Conservation (phyloP, 768 basidiomycete species). For the Strobilomyces confusus region DNA sequence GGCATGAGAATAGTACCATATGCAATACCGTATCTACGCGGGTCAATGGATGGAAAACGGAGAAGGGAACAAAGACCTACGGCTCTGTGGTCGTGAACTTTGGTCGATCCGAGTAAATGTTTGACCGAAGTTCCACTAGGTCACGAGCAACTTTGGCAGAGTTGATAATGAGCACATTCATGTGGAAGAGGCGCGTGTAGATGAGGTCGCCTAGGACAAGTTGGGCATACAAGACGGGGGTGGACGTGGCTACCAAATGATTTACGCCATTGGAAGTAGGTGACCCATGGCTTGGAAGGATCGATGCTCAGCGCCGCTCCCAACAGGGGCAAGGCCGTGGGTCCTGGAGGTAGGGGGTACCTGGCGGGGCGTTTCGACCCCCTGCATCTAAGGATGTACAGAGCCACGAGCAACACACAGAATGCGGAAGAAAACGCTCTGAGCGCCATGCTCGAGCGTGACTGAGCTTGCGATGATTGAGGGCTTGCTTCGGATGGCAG, state of each 20-base stretch:
- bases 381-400: slow-evolving; percentile 13
- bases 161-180: slow-evolving; percentile 28
- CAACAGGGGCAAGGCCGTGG: slow-evolving; percentile 40
- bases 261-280: slow-evolving; percentile 33
- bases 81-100: slow-evolving; percentile 20
- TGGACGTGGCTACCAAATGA: slow-evolving; percentile 11
- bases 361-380: not conserved
- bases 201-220: slow-evolving; percentile 18
- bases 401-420: slow-evolving; percentile 7
- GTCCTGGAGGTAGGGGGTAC: slow-evolving; percentile 45
- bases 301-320: slow-evolving; percentile 28
- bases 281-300: slow-evolving; percentile 28
- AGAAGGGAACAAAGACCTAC: slow-evolving; percentile 1
- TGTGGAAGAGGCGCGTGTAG: slow-evolving; percentile 19
- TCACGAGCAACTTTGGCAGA: slow-evolving; percentile 25
- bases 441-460: slow-evolving; percentile 1
- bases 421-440: not conserved
- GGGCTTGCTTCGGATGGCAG: no score
- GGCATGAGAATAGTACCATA: slow-evolving; percentile 32
- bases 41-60: not conserved
- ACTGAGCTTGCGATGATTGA: no score
- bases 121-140: slow-evolving; percentile 27
- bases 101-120: slow-evolving; percentile 35
- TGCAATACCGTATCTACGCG: slow-evolving; percentile 31
- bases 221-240: not conserved